Evolutionary conservation across 257 asterid genomes (phyloP).

Genomic region (Cinchona pubescens): DNA sequence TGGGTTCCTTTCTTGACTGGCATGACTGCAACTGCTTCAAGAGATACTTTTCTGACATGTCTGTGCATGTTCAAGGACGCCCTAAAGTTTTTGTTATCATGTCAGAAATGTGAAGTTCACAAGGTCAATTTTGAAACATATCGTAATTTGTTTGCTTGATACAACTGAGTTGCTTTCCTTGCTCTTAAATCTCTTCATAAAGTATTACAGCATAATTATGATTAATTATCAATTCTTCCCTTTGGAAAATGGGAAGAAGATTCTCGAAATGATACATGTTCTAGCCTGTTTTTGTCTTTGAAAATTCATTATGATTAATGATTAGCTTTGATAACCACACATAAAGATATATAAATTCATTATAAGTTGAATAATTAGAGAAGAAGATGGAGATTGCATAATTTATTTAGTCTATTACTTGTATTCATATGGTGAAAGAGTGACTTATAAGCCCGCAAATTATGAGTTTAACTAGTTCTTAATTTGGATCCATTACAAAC

Average conservation of each 20-base stretch:
- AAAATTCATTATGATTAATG: background rate
- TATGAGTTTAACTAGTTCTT: background rate
- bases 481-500: background rate
- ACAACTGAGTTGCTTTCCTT: background rate
- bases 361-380: background rate
- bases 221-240: no score
- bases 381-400: background rate
- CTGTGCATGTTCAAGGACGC: background rate
- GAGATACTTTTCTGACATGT: background rate
- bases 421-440: background rate
- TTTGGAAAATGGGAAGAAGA: background rate
- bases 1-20: conserved; percentile 11
- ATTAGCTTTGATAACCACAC: background rate
- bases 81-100: background rate
- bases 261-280: background rate
- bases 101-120: background rate
- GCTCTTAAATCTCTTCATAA: background rate
- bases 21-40: background rate
- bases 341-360: no score
- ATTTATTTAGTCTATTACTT: background rate
- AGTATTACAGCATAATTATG: no score
- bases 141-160: background rate
- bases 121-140: background rate
- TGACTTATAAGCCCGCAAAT: background rate
- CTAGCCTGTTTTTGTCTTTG: background rate